phyloP scores from a whole-genome alignment of 2,329 filamentous ascomycete genomes.

The Stagonosporopsis tanaceti region DNA sequence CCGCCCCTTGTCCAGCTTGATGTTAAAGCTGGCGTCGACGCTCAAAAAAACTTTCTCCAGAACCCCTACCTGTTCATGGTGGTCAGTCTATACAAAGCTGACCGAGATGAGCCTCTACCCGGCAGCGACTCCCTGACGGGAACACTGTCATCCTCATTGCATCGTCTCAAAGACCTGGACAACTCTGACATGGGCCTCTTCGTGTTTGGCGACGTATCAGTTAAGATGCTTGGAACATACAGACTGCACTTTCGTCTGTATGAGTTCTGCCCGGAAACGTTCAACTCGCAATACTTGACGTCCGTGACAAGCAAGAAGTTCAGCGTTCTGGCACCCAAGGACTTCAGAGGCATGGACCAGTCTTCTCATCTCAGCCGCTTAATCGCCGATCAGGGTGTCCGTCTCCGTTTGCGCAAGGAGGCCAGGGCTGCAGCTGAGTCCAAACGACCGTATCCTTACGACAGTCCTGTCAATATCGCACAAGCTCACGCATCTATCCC shows the following conservation, averaged over 20 bases:
- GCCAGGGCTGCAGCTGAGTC: constrained; percentile 59
- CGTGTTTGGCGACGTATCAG: constrained; percentile 87
- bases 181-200: constrained; percentile 85
- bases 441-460: constrained; percentile 34
- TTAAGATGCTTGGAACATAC: constrained; percentile 76
- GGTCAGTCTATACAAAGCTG: constrained; percentile 61
- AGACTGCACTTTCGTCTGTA: constrained; percentile 80
- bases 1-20: constrained; percentile 81
- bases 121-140: constrained; percentile 68
- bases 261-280: constrained; percentile 55
- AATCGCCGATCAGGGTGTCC: constrained; percentile 87
- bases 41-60: constrained; percentile 69
- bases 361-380: constrained; percentile 82
- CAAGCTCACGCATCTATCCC: constrained; percentile 12
- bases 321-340: constrained; percentile 68
- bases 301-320: constrained; percentile 72
- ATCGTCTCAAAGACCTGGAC: constrained; percentile 79
- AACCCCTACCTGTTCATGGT: constrained; percentile 72
- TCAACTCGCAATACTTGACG: constrained; percentile 52
- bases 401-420: constrained; percentile 83
- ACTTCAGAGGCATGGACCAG: constrained; percentile 80
- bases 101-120: constrained; percentile 56
- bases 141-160: constrained; percentile 79
- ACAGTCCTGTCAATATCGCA: constrained; percentile 13
- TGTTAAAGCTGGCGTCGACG: constrained; percentile 60